Percentiles rank a stretch among this genome's conserved stretches.
These are phyloP conservation scores for Aethionema arabicum DNA, from an alignment of 345 rosid species.

Conservation along the genomic window DNA sequence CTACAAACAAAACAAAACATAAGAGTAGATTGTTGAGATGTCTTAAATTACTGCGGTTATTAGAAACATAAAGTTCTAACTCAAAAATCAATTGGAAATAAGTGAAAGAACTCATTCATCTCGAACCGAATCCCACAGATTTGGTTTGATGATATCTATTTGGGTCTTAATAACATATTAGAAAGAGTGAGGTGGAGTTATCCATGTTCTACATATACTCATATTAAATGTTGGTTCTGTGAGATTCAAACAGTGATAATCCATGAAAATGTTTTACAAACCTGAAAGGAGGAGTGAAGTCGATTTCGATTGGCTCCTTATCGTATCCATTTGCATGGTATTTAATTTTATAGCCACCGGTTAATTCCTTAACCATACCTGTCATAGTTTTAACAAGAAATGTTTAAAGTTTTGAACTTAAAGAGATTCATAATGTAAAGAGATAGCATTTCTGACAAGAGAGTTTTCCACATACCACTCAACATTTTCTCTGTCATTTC, in stretches of 20 bases:
- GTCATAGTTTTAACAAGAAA: conserved; percentile 24
- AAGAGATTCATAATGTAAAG: conserved; percentile 9
- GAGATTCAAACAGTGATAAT: not conserved
- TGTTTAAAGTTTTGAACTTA: not conserved
- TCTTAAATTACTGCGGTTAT: no score
- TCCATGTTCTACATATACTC: no score
- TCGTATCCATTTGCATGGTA: conserved; percentile 89
- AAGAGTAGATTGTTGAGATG: not conserved
- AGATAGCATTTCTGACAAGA: not conserved
- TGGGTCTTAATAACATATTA: no score
- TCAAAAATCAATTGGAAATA: no score
- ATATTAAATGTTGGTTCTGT: no score
- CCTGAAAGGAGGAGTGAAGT: conserved; percentile 98
- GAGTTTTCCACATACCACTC: conserved; percentile 56
- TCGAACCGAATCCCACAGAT: no score
- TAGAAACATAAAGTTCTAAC: no score
- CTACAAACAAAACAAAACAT: conserved; percentile 34
- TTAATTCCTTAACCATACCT: conserved; percentile 91
- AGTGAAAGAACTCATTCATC: no score
- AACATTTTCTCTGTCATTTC: conserved; percentile 78
- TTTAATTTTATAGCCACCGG: conserved; percentile 84
- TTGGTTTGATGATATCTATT: no score
- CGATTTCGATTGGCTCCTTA: conserved; percentile 85
- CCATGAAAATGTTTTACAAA: conserved; percentile 23
- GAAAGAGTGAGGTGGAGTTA: no score